phyloP scores from a whole-genome alignment of 768 basidiomycete genomes.

The Tylopilus rubrobrunneus region DNA sequence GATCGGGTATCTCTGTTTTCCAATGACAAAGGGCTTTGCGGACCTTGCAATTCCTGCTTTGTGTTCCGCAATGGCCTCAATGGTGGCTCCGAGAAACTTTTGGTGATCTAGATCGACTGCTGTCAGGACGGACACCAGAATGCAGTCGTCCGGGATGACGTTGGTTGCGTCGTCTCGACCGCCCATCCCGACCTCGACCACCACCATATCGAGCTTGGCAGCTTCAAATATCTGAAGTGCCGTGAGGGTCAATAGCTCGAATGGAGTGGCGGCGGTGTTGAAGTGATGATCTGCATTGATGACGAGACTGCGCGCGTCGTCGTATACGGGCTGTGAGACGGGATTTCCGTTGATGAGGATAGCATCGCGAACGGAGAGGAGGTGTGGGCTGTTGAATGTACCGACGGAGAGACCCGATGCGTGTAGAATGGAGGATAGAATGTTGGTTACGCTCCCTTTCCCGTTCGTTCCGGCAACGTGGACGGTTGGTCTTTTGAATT shows the following conservation, averaged over 20 bases:
- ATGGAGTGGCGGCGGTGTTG: slow-evolving; percentile 54
- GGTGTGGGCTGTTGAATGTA: slow-evolving; percentile 91
- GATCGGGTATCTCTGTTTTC: slow-evolving; percentile 51
- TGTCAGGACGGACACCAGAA: slow-evolving; percentile 80
- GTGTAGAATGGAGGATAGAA: slow-evolving; percentile 72
- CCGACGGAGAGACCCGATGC: slow-evolving; percentile 60
- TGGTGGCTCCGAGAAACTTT: slow-evolving; percentile 75
- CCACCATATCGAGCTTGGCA: slow-evolving; percentile 67
- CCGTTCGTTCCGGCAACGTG: slow-evolving; percentile 97
- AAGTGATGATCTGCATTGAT: slow-evolving; percentile 43
- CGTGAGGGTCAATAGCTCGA: slow-evolving; percentile 82
- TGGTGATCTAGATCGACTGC: slow-evolving; percentile 93
- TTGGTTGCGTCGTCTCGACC: slow-evolving; percentile 93
- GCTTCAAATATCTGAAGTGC: slow-evolving; percentile 76
- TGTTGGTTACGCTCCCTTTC: slow-evolving; percentile 88
- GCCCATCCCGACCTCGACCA: slow-evolving; percentile 95
- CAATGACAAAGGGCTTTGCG: slow-evolving; percentile 62
- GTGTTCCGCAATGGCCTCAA: slow-evolving; percentile 71
- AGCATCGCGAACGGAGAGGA: slow-evolving; percentile 71
- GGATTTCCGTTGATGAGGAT: slow-evolving; percentile 64
- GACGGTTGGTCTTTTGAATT: slow-evolving; percentile 73
- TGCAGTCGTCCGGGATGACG: slow-evolving; percentile 62
- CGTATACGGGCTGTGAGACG: slow-evolving; percentile 48
- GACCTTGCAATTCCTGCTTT: slow-evolving; percentile 78
- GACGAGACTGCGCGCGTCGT: slow-evolving; percentile 42